Evolutionary conservation across 495 filamentous ascomycete genomes (phyloP).

Genomic region (Letharia columbiana): DNA sequence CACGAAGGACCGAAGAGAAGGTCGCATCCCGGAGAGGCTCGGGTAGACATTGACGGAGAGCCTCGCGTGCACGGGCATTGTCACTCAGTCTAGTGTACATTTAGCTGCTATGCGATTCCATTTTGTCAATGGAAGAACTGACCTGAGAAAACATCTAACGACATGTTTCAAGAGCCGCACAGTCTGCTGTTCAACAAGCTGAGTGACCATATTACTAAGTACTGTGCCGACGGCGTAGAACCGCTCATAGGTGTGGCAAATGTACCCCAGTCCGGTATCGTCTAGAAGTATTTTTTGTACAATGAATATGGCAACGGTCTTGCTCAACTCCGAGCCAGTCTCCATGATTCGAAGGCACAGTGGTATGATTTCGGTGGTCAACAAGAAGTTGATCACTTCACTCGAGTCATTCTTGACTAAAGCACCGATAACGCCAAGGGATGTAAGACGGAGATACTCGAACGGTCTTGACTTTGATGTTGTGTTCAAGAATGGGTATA

Average conservation of each 20-base stretch:
- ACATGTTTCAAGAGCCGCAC: constrained; percentile 95
- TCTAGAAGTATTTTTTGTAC: constrained; percentile 99
- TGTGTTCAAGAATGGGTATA: constrained; percentile 98
- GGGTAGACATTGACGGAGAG: constrained; percentile 90
- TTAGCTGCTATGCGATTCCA: background rate
- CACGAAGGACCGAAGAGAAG: constrained; percentile 90
- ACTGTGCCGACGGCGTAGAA: constrained; percentile 99
- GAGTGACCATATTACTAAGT: constrained; percentile 95
- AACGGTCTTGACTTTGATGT: constrained; percentile 98
- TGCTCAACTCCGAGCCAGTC: constrained; percentile 95
- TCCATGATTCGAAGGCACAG: constrained; percentile 99
- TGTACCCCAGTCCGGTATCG: constrained; percentile 95
- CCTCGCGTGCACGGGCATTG: constrained; percentile 91
- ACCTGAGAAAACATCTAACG: constrained; percentile 93
- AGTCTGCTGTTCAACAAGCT: constrained; percentile 95
- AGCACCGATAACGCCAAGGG: constrained; percentile 95
- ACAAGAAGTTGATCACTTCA: constrained; percentile 97
- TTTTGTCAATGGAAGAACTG: constrained; percentile 27
- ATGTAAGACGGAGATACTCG: constrained; percentile 95
- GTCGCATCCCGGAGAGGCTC: constrained; percentile 95
- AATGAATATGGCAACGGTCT: constrained; percentile 99
- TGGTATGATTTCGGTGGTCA: constrained; percentile 98
- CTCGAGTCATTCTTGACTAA: constrained; percentile 98
- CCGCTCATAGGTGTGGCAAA: constrained; percentile 98
- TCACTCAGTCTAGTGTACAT: constrained; percentile 68